phyloP scores from a whole-genome alignment of 768 basidiomycete genomes.

The Saitozyma podzolica region DNA sequence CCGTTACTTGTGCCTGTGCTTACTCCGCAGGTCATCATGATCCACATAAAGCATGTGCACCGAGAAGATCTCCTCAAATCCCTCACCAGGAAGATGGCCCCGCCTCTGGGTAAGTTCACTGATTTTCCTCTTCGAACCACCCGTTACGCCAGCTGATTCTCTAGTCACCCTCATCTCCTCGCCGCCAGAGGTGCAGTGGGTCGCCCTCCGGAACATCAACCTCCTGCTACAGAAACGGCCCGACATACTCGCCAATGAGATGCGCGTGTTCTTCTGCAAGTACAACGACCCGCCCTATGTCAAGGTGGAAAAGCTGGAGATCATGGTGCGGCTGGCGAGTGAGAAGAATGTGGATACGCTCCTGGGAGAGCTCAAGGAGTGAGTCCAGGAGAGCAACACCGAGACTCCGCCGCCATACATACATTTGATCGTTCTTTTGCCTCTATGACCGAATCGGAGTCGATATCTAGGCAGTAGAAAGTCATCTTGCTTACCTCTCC shows the following conservation, averaged over 20 bases:
- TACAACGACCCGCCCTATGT: conserved; percentile 99
- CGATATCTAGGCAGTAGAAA: no score
- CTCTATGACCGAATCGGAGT: no score
- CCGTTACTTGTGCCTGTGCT: no score
- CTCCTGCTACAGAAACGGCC: conserved; percentile 89
- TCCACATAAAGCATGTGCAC: conserved; percentile 80
- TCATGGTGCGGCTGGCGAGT: conserved; percentile 89
- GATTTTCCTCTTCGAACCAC: not conserved
- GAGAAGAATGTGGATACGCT: conserved; percentile 93
- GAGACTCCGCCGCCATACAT: no score
- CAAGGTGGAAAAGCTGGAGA: conserved; percentile 96
- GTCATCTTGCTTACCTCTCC: not conserved
- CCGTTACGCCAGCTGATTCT: not conserved
- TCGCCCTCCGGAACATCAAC: conserved; percentile 93
- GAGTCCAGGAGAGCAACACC: conserved; percentile 43
- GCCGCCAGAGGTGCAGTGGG: conserved; percentile 98
- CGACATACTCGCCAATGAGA: conserved; percentile 87
- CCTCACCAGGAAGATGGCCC: conserved; percentile 93
- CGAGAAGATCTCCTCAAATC: conserved; percentile 81
- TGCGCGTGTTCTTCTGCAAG: conserved; percentile 99
- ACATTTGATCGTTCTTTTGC: no score
- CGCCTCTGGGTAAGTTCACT: conserved; percentile 61
- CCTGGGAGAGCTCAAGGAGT: conserved; percentile 95
- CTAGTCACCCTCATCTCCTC: conserved; percentile 89
- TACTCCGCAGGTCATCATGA: conserved; percentile 80